Percentiles rank a stretch among this genome's conserved stretches.
Evolutionary conservation across 768 basidiomycete species (phyloP).

Genomic region (Hortiboletus flavorubellus): DNA sequence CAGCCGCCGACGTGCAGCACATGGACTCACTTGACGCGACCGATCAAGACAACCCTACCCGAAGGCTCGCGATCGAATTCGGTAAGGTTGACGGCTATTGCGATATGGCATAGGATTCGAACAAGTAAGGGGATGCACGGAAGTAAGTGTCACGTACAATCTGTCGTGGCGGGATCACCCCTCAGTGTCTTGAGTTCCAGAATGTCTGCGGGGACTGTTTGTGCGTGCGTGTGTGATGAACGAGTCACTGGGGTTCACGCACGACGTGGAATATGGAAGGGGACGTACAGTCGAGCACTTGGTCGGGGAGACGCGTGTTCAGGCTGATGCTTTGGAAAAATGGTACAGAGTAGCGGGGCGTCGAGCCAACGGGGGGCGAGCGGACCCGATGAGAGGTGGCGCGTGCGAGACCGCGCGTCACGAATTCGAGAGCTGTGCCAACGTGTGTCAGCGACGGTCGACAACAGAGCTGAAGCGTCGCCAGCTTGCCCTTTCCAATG

Average conservation of each 20-base stretch:
- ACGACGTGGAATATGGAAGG: no score
- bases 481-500: constrained; percentile 62
- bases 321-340: constrained; percentile 83
- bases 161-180: constrained; percentile 52
- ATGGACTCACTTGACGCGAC: constrained; percentile 65
- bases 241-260: not conserved
- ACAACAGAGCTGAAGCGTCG: not conserved
- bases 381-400: constrained; percentile 82
- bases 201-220: constrained; percentile 61
- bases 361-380: constrained; percentile 52
- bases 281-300: constrained; percentile 44
- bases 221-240: not conserved
- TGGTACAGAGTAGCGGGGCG: constrained; percentile 77
- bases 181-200: constrained; percentile 55
- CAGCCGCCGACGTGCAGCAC: not conserved
- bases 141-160: constrained; percentile 46
- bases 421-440: constrained; percentile 70
- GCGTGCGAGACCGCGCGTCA: constrained; percentile 68
- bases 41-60: constrained; percentile 71
- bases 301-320: constrained; percentile 45
- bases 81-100: constrained; percentile 71
- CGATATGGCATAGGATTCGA: not conserved
- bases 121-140: not conserved
- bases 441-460: not conserved
- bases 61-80: constrained; percentile 71